phyloP scores from a whole-genome alignment of 768 basidiomycete genomes.

The Aureoboletus auriporus region DNA sequence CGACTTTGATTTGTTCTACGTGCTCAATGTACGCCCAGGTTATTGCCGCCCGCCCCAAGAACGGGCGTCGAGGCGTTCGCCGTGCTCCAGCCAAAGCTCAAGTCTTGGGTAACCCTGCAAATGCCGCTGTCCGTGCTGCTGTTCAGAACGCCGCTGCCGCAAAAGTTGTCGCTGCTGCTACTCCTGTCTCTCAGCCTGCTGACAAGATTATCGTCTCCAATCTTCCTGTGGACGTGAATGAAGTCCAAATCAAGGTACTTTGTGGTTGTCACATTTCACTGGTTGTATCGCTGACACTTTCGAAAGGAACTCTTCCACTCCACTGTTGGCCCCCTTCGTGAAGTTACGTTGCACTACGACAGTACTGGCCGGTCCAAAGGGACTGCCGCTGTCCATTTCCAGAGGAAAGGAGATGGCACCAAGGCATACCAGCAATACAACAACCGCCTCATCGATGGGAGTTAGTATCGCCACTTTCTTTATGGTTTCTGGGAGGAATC shows the following conservation, averaged over 20 bases:
- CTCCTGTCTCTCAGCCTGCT: slow-evolving; percentile 39
- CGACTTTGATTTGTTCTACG: slow-evolving; percentile 1
- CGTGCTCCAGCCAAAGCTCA: slow-evolving; percentile 50
- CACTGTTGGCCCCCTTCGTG: slow-evolving; percentile 84
- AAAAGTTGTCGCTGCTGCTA: slow-evolving; percentile 38
- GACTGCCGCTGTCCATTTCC: slow-evolving; percentile 82
- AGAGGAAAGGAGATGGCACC: slow-evolving; percentile 81
- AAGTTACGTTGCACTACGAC: slow-evolving; percentile 86
- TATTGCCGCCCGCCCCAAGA: slow-evolving; percentile 58
- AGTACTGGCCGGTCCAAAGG: slow-evolving; percentile 86
- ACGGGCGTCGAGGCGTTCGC: slow-evolving; percentile 37
- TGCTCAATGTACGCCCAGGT: slow-evolving; percentile 42
- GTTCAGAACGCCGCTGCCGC: slow-evolving; percentile 39
- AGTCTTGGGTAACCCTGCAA: slow-evolving; percentile 54
- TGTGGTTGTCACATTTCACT: background rate
- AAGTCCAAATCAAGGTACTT: slow-evolving; percentile 86
- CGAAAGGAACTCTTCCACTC: slow-evolving; percentile 85
- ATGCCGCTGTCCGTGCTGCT: slow-evolving; percentile 52
- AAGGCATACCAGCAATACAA: slow-evolving; percentile 95
- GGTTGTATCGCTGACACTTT: slow-evolving; percentile 5
- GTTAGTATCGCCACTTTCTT: slow-evolving; percentile 81
- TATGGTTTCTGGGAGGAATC: slow-evolving; percentile 30
- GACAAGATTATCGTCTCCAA: slow-evolving; percentile 97
- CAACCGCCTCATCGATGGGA: slow-evolving; percentile 99
- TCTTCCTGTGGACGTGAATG: slow-evolving; percentile 90